These are phyloP conservation scores for Elasticomyces elasticus DNA, from an alignment of 495 filamentous ascomycete species.

Conservation along the genomic window DNA sequence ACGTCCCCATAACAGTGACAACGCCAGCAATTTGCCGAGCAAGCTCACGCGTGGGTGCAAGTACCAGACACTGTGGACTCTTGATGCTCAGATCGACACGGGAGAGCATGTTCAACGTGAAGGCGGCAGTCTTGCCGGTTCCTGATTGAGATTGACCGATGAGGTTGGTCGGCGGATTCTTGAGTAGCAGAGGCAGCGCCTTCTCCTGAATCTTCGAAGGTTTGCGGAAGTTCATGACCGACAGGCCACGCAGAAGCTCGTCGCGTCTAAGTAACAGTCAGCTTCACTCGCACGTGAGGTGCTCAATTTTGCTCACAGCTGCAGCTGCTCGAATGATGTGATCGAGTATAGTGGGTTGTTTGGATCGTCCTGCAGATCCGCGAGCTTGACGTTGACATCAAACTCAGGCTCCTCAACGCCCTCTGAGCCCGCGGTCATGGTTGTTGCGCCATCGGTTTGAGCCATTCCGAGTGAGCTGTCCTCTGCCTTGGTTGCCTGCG, in stretches of 20 bases:
- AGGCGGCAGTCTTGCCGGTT: constrained; percentile 96
- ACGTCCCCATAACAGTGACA: constrained; percentile 67
- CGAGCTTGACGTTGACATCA: constrained; percentile 81
- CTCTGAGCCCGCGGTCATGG: constrained; percentile 30
- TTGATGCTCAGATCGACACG: constrained; percentile 62
- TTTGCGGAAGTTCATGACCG: constrained; percentile 79
- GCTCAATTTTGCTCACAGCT: constrained; percentile 49
- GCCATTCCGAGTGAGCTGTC: constrained; percentile 24
- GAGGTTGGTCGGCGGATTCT: constrained; percentile 76
- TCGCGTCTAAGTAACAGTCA: constrained; percentile 9
- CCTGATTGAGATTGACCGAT: constrained; percentile 98
- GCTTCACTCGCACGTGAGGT: not conserved
- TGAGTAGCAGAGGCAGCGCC: constrained; percentile 76
- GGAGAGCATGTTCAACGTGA: constrained; percentile 79
- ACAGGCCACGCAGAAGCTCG: constrained; percentile 50
- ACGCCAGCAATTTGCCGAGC: constrained; percentile 90
- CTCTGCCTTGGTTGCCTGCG: not conserved
- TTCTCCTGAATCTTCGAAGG: constrained; percentile 96
- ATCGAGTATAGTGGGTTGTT: constrained; percentile 81
- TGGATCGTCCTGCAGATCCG: constrained; percentile 75
- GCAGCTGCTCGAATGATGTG: constrained; percentile 75
- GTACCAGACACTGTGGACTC: constrained; percentile 74
- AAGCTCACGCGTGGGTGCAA: constrained; percentile 89
- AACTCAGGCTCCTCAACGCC: constrained; percentile 61
- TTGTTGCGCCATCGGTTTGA: constrained; percentile 46